Evolutionary conservation across 2,329 filamentous ascomycete genomes (phyloP).

Genomic region (Scedosporium apiospermum): DNA sequence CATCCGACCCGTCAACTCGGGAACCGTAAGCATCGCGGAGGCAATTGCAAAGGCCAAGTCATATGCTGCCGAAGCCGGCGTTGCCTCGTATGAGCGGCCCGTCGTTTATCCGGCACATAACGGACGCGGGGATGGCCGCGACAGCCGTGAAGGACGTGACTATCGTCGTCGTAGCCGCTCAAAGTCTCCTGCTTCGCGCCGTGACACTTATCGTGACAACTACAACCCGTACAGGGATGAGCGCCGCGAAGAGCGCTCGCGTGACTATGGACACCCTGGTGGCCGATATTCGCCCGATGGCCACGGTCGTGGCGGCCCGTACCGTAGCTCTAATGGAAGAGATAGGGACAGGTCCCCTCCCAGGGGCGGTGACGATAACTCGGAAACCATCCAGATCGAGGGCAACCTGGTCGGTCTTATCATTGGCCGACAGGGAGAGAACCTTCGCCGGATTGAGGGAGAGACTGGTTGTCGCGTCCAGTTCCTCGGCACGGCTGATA

Average conservation of each 20-base stretch:
- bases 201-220: conserved; percentile 64
- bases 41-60: conserved; percentile 78
- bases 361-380: conserved; percentile 51
- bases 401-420: conserved; percentile 81
- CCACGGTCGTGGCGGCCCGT: conserved; percentile 37
- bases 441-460: conserved; percentile 72
- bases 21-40: conserved; percentile 74
- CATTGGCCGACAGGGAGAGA: conserved; percentile 85
- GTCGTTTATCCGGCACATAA: conserved; percentile 30
- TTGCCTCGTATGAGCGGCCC: conserved; percentile 52
- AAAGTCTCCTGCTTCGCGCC: conserved; percentile 58
- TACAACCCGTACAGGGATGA: conserved; percentile 82
- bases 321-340: conserved; percentile 37
- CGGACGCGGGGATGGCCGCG: conserved; percentile 24
- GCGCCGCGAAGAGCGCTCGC: conserved; percentile 58
- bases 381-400: conserved; percentile 78
- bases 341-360: conserved; percentile 52
- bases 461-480: conserved; percentile 80
- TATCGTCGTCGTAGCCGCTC: conserved; percentile 48
- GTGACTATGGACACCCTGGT: conserved; percentile 30
- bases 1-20: conserved; percentile 70
- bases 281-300: conserved; percentile 51
- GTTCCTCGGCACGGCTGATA: conserved; percentile 71
- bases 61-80: conserved; percentile 70
- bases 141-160: conserved; percentile 31